Evolutionary conservation across 139 green algal genomes (phyloP), one percentile per base, ranked within the genome.

Genomic region (Asterochloris erici): DNA sequence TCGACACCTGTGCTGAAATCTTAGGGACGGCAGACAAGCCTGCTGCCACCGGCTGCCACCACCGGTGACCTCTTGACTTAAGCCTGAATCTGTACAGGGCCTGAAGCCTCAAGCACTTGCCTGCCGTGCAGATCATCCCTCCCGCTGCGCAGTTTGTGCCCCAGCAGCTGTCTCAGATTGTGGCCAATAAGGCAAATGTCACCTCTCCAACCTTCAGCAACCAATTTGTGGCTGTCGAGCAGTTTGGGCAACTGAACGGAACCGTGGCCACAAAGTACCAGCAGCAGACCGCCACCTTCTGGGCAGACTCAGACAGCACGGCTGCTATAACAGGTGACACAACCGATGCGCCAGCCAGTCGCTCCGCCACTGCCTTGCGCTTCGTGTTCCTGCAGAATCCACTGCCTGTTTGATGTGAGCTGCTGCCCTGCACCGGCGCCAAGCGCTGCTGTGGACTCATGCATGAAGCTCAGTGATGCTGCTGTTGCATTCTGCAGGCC

Each of bases 221-320:
- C 11, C 27, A 78, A 16, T 78, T 63, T 23, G 27, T 63, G 29
- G 74, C 74, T 64, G 28, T 62, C 14, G 62, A 63, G 21, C 29
- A 28, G 12, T 78, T 63, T 47, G 74, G 74, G 13, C 24, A 63
- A 23, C 14, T 23, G 15, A 78, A 78, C 27, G 62, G 74, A 27
- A 78, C 74, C n/a, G 29, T 12, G 16, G 26, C 26, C 16, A 47
- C 61, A 63, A 23, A 27, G 14, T 78, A 78, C 74, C 74, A 78
- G 74, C 27, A 78, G 21, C 10, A 63, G 29, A 64, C 74, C 26
- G 27, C 74, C 27, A 63, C 61, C 74, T 78, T 78, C 23, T 78
- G 74, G 74, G 74, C 74, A 78, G 74, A 78, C 62, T 78, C 14
- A 78, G 74, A 63, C 29, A 26, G 10, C 66, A 71, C 17, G 19